Base-by-base conservation (phyloP, 768 basidiomycete genomes). In the Leccinellum rugosiceps region DNA sequence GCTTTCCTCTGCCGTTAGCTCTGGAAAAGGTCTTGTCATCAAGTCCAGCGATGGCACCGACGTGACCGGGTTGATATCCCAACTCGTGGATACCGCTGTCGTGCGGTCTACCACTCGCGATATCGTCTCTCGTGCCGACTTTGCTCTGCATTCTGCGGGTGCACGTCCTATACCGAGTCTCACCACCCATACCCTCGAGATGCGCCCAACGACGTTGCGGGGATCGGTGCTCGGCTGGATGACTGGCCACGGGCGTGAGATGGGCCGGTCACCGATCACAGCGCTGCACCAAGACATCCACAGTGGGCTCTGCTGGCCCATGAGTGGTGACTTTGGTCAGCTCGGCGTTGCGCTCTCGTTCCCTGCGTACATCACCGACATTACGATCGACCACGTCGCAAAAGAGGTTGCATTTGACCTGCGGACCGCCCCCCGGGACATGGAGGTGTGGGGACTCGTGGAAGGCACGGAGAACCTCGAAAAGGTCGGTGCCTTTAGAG, bases 281-380 rank as follows among this genome's bases (percentile, higher is more conserved):
- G 92, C 92, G 3, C 77, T 99, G n/a, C 89, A 96, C 65, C 87
- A 91, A 57, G 92, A 97, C 59, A 76, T 79, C 26, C 82, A 88
- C 55, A 85, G 84, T 32, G 96, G 97, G 3, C 81, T 87, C 55
- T 99, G 96, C 73, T 99, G 96, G 94, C 92, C 96, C 1, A 93
- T 98, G 75, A 76, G 75, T 6, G 95, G 95, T 0, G 65, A 78
- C 17, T 70, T 81, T 49, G 96, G 95, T 4, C 90, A 91, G 65
- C 75, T 98, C 10, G 96, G 92, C 5, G 86, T 99, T 30, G 77
- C 79, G 34, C 83, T 99, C 28, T 85, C 86, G 2, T 80, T 81
- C 6, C 77, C 78, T n/a, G 77, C 81, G 8, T 71, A 76, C 45
- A 77, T 87, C 43, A 74, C 77, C 15, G 84, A 85, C 62, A 75